Conservation (phyloP, 306 rosid genomes). For the Spatholobus suberectus region DNA sequence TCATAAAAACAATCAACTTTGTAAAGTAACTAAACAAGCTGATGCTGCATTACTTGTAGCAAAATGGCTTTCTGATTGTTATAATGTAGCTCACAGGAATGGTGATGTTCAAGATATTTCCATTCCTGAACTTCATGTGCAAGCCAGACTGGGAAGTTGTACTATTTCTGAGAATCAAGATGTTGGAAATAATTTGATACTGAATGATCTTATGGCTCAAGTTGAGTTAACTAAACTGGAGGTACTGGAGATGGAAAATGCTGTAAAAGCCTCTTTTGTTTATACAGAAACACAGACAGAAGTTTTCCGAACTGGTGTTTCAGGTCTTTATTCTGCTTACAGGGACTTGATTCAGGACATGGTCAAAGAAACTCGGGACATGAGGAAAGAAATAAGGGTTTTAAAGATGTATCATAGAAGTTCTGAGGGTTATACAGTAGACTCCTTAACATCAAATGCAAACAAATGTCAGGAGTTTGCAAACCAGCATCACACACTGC, state of each 20-base stretch:
- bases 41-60: constrained; percentile 60
- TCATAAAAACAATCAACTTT: constrained; percentile 51
- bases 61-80: constrained; percentile 64
- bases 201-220: constrained; percentile 53
- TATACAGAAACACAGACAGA: constrained; percentile 52
- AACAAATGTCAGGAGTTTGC: constrained; percentile 38
- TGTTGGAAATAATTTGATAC: constrained; percentile 43
- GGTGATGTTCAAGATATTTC: constrained; percentile 40
- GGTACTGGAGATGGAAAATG: constrained; percentile 55
- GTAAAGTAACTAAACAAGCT: constrained; percentile 58
- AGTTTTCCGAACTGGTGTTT: constrained; percentile 47
- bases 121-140: constrained; percentile 44
- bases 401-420: constrained; percentile 46
- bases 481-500: constrained; percentile 44
- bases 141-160: constrained; percentile 39
- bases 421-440: constrained; percentile 40
- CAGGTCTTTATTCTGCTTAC: constrained; percentile 47
- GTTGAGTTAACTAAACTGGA: constrained; percentile 52
- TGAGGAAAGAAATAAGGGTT: constrained; percentile 50
- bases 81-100: constrained; percentile 43
- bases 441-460: constrained; percentile 42
- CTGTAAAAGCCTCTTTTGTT: constrained; percentile 45
- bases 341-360: constrained; percentile 54
- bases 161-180: constrained; percentile 41
- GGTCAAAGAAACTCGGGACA: constrained; percentile 58